Percentiles rank a stretch among this genome's conserved stretches.
Evolutionary conservation across 345 rosid genomes (phyloP).

Genomic region (Melastoma malabathricum): DNA sequence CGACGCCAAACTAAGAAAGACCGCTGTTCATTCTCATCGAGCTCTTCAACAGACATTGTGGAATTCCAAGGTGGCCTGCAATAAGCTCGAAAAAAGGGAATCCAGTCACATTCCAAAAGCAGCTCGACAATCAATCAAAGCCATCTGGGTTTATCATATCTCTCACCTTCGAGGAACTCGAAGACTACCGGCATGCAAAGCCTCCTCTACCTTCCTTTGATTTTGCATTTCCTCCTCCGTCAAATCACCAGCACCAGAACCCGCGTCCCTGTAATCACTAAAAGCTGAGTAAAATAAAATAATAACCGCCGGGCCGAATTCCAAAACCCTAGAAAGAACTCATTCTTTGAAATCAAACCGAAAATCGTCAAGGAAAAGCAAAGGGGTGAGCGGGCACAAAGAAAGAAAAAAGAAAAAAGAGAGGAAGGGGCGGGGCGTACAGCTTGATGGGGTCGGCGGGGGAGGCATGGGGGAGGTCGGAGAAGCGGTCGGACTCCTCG

Average conservation of each 20-base stretch:
- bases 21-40: slow-evolving; percentile 56
- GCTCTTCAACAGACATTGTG: slow-evolving; percentile 50
- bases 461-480: slow-evolving; percentile 22
- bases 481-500: slow-evolving; percentile 48
- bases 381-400: background rate
- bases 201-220: slow-evolving; percentile 59
- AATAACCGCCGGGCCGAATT: background rate
- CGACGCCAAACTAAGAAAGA: slow-evolving; percentile 79
- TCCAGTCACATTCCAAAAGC: no score
- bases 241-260: slow-evolving; percentile 31
- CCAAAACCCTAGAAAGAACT: no score
- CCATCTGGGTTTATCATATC: no score
- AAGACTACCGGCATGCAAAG: slow-evolving; percentile 45
- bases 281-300: background rate
- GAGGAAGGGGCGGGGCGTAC: slow-evolving; percentile 19
- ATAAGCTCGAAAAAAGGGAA: background rate
- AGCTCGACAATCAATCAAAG: no score
- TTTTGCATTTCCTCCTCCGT: slow-evolving; percentile 48
- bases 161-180: slow-evolving; percentile 50
- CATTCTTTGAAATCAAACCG: background rate
- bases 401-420: background rate
- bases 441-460: slow-evolving; percentile 42
- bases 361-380: no score
- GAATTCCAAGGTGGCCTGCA: slow-evolving; percentile 68
- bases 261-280: slow-evolving; percentile 30